Evolutionary conservation across 2,329 filamentous ascomycete species (phyloP).

Genomic region (Verticillium zaregamsianum): DNA sequence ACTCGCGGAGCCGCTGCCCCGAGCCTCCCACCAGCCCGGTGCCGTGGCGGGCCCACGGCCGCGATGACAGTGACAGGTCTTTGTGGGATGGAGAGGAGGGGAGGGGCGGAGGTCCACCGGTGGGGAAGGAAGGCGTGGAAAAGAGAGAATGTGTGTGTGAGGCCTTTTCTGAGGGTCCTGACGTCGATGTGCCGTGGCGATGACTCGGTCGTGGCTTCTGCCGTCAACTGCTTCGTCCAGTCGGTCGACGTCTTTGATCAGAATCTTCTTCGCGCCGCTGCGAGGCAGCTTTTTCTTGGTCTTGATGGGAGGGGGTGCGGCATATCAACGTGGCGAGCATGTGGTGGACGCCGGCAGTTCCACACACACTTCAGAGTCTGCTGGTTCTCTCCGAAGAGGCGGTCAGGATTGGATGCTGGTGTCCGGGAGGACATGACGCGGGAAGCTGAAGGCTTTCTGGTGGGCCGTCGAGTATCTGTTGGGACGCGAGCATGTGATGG

Average conservation of each 20-base stretch:
- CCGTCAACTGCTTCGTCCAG: background rate
- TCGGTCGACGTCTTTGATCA: background rate
- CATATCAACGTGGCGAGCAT: background rate
- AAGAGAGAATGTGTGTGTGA: background rate
- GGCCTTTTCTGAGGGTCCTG: background rate
- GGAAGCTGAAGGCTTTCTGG: background rate
- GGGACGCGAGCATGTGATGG: background rate
- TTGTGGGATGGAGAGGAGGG: background rate
- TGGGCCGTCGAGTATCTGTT: background rate
- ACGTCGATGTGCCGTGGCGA: background rate
- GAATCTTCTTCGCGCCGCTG: background rate
- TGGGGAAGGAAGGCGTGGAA: too few species aligned
- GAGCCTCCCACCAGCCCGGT: background rate
- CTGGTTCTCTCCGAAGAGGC: background rate
- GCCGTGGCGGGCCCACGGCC: background rate
- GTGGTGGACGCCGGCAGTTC: background rate
- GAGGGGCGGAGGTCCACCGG: background rate
- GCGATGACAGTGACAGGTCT: background rate
- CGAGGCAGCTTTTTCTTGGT: background rate
- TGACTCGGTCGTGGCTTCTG: background rate
- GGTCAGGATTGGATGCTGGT: background rate
- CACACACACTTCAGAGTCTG: background rate
- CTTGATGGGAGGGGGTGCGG: background rate
- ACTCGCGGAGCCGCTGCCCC: background rate
- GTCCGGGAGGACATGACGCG: background rate